Percentiles rank a stretch among this genome's conserved stretches.
phyloP scores from a whole-genome alignment of 495 filamentous ascomycete genomes.

The Podospora bellae-mahoneyi region DNA sequence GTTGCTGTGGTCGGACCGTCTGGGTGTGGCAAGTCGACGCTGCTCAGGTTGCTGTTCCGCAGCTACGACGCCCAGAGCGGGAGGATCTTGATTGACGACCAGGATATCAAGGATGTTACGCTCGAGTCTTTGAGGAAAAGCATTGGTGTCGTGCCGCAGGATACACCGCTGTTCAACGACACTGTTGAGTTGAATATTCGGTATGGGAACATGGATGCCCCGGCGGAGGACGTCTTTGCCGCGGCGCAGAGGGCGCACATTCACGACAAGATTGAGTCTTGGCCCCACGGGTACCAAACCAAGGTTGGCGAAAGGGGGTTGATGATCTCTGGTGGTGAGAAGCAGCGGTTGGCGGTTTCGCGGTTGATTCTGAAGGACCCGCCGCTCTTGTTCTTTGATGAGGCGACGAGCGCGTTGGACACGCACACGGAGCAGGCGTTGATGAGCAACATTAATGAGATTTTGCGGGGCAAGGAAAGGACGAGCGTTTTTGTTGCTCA shows the following conservation, averaged over 20 bases:
- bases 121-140: constrained; percentile 76
- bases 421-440: constrained; percentile 93
- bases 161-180: constrained; percentile 95
- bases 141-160: constrained; percentile 96
- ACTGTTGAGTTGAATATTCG: constrained; percentile 92
- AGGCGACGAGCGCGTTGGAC: constrained; percentile 93
- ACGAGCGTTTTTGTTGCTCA: constrained; percentile 96
- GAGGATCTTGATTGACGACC: constrained; percentile 85
- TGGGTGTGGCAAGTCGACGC: constrained; percentile 94
- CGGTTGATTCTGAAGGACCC: constrained; percentile 88
- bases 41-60: constrained; percentile 85
- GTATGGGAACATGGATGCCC: constrained; percentile 84
- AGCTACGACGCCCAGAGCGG: constrained; percentile 90
- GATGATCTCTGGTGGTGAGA: constrained; percentile 98
- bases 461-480: constrained; percentile 77
- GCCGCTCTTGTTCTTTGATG: constrained; percentile 91
- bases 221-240: constrained; percentile 64
- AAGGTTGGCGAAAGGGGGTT: constrained; percentile 93
- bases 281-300: constrained; percentile 85
- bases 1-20: constrained; percentile 92
- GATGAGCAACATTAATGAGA: constrained; percentile 89
- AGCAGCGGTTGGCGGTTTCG: constrained; percentile 87
- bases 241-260: constrained; percentile 81
- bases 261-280: constrained; percentile 70
- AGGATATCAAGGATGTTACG: constrained; percentile 81